Conservation (phyloP, 73 alveolate genomes). For the Paramecium pentaurelia region DNA sequence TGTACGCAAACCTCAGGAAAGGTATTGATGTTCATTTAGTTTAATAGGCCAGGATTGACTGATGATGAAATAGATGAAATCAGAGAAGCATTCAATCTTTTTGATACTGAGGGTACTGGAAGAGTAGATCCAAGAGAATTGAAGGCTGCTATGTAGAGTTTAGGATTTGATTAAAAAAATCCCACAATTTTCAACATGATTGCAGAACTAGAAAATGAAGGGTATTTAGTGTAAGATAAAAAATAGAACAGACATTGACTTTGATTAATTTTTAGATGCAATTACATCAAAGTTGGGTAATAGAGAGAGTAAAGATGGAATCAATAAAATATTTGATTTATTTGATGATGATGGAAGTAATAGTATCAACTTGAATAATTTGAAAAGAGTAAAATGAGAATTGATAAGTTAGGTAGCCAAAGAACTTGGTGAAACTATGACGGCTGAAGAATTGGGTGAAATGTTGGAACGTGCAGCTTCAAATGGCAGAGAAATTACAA, state of each 20-base stretch:
- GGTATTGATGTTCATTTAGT: not conserved
- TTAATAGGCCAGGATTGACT: constrained; percentile 78
- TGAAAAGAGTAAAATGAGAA: constrained; percentile 69
- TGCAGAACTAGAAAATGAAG: constrained; percentile 93
- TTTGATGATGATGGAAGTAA: constrained; percentile 91
- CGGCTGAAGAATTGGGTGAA: constrained; percentile 86
- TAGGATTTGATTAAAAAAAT: constrained; percentile 95
- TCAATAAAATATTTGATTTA: constrained; percentile 85
- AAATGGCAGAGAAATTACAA: constrained; percentile 89
- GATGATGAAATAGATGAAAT: constrained; percentile 85
- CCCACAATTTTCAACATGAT: constrained; percentile 97
- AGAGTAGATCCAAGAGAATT: constrained; percentile 97
- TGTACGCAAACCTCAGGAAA: not conserved
- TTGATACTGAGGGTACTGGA: constrained; percentile 96
- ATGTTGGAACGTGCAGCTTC: constrained; percentile 96
- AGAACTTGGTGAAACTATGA: constrained; percentile 94
- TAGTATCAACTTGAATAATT: constrained; percentile 78
- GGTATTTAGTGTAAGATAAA: not conserved
- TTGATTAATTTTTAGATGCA: constrained; percentile 96
- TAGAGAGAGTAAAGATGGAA: constrained; percentile 88
- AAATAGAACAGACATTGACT: constrained; percentile 86
- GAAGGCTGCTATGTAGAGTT: constrained; percentile 95
- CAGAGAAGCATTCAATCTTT: constrained; percentile 97
- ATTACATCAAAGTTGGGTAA: constrained; percentile 94
- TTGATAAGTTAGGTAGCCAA: constrained; percentile 62